Evolutionary conservation across 2,329 filamentous ascomycete species (phyloP), one percentile per base, ranked within the genome.

Genomic region (Penicillium sp.): DNA sequence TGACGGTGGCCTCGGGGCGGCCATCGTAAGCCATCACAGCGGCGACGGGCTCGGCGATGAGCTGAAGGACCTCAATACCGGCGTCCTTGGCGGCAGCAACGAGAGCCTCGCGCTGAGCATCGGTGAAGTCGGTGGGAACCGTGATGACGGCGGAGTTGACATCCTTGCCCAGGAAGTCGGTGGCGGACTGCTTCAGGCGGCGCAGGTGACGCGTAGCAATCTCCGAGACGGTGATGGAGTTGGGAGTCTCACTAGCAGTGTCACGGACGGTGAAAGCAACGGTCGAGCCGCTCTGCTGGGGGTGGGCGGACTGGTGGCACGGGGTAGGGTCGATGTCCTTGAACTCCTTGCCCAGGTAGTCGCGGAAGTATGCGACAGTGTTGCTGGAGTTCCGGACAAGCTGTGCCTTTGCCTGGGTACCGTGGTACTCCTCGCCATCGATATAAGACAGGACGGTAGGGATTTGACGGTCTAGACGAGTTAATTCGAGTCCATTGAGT

Each of bases 311-410:
- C 64, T 90, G 88, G 74, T 97, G 92, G 81, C 88, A 92, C 72
- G 95, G 90, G 47, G 90, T 95, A 58, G 92, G 90, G 74, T 99
- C 94, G 81, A 99, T 95, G 60, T 90, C 88, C 79, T 95, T 92
- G 83, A 95, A 96, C 60, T 95, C 88, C 82, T 95, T 89, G 64
- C 94, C 94, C 47, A 99, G 76, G 74, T 91, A 96, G 69, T 99
- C 94, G 75, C 91, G 87, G 81, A 97, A 99, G 79, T 90, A 95
- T 70, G 90, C 89, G 69, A 96, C 83, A 20, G 94, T 96, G 81
- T 97, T 97, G 72, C 84, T 83, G 60, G 90, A 82, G 76, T 99
- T 97, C 69, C 94, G 88, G 62, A 97, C 82, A 53, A 97, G 84
- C 77, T 97, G 92, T 60, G 83, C 81, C 82, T 97, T 99, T 67